Conservation (phyloP, 1,139 yeast genomes). For the Kodamaea sp. region DNA sequence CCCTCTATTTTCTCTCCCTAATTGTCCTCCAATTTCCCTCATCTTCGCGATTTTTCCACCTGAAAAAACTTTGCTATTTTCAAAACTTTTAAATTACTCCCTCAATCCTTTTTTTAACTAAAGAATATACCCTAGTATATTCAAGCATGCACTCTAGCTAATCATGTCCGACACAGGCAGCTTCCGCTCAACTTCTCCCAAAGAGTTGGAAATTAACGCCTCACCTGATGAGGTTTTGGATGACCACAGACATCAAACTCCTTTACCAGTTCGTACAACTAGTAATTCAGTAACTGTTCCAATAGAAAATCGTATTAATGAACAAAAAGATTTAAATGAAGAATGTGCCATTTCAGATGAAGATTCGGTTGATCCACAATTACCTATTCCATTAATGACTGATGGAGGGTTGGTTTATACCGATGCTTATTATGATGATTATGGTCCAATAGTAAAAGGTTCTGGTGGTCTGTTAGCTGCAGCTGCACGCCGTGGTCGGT, state of each 20-base stretch:
- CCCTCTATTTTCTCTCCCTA: too few species aligned
- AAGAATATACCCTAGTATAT: too few species aligned
- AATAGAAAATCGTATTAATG: too few species aligned
- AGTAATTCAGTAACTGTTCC: constrained; percentile 7
- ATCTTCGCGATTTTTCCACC: too few species aligned
- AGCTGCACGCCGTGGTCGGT: constrained; percentile 20
- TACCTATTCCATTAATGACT: not conserved
- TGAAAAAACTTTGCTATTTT: too few species aligned
- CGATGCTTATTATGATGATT: constrained; percentile 12
- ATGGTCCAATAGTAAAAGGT: constrained; percentile 14
- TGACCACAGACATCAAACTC: constrained; percentile 55
- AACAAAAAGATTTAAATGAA: too few species aligned
- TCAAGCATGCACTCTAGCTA: not conserved
- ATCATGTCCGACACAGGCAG: constrained; percentile 48
- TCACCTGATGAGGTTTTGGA: constrained; percentile 49
- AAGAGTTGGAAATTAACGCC: constrained; percentile 21
- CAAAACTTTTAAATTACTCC: too few species aligned
- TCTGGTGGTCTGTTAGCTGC: constrained; percentile 15
- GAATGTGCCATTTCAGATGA: too few species aligned
- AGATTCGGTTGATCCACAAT: not conserved
- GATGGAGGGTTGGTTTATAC: not conserved
- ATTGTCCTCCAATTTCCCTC: too few species aligned
- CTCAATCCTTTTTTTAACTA: too few species aligned
- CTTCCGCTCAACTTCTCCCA: constrained; percentile 34
- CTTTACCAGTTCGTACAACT: constrained; percentile 34